Conservation (phyloP, 2,329 filamentous ascomycete genomes). For the Cryphonectria carpinicola region DNA sequence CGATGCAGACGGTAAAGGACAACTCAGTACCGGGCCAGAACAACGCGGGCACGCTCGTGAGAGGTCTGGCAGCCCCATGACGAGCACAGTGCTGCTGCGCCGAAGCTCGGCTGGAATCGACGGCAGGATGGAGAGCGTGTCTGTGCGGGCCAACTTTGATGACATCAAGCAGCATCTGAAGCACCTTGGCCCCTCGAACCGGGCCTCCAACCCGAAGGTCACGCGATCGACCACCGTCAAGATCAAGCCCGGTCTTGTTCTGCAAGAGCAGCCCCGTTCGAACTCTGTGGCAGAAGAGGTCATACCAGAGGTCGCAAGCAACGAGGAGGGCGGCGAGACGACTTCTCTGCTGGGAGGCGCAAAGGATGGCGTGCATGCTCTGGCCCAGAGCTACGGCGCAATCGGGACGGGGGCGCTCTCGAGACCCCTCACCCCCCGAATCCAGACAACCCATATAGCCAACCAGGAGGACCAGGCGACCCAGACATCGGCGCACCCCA, state of each 20-base stretch:
- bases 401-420: constrained; percentile 34
- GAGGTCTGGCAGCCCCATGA: constrained; percentile 51
- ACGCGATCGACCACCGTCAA: constrained; percentile 68
- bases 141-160: constrained; percentile 63
- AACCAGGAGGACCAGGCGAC: constrained; percentile 35
- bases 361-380: constrained; percentile 67
- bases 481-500: constrained; percentile 28
- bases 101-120: constrained; percentile 60
- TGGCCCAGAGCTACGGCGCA: constrained; percentile 60
- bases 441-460: constrained; percentile 32
- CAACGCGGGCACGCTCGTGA: constrained; percentile 44
- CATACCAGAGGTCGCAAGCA: constrained; percentile 20
- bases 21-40: constrained; percentile 43
- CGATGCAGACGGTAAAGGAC: constrained; percentile 36
- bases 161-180: constrained; percentile 68
- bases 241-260: constrained; percentile 57
- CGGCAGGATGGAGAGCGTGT: constrained; percentile 53
- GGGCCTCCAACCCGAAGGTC: constrained; percentile 65
- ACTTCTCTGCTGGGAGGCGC: constrained; percentile 54
- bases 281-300: constrained; percentile 33
- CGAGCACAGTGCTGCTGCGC: constrained; percentile 63
- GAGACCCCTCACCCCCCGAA: constrained; percentile 33
- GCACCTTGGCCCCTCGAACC: constrained; percentile 69
- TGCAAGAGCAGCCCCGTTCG: constrained; percentile 30
- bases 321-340: constrained; percentile 41